A percentile compares a stretch with the other conserved stretches of the same genome.
Conservation (phyloP, 768 basidiomycete genomes). For the Amanita pseudoporphyria region DNA sequence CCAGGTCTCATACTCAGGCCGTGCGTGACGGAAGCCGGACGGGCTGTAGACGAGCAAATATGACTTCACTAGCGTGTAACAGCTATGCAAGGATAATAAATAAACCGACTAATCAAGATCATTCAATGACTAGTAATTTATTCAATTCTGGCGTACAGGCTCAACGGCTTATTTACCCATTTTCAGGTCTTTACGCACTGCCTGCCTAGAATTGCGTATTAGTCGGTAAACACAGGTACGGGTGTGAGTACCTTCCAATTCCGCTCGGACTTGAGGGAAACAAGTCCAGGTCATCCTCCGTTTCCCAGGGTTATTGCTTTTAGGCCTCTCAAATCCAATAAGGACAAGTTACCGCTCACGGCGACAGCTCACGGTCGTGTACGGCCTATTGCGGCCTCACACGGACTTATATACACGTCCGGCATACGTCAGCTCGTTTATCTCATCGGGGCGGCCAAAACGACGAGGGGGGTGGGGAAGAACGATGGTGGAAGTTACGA, state of each 20-base stretch:
- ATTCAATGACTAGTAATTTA: not conserved
- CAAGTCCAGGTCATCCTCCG: not conserved
- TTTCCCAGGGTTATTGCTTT: not conserved
- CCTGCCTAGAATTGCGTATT: not conserved
- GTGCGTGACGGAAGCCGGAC: not conserved
- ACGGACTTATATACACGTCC: not conserved
- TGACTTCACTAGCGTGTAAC: not conserved
- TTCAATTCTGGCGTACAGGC: not conserved
- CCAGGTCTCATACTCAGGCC: too few relatives aligned
- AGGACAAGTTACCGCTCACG: not conserved
- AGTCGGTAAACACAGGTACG: not conserved
- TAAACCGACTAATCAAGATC: not conserved
- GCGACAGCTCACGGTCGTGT: not conserved
- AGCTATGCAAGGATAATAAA: not conserved
- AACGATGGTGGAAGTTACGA: not conserved
- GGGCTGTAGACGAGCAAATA: too few relatives aligned
- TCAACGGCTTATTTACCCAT: not conserved
- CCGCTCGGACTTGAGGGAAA: too few relatives aligned
- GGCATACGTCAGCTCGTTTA: not conserved
- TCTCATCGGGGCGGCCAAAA: not conserved
- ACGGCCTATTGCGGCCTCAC: not conserved
- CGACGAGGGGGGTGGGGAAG: not conserved
- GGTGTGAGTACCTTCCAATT: not conserved
- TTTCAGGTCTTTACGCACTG: not conserved
- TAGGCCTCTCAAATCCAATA: not conserved